A percentile compares a stretch with the other conserved stretches of the same genome.
These are phyloP conservation scores for Acephala macrosclerotiorum DNA, from an alignment of 2,329 filamentous ascomycete genomes.

Conservation along the genomic window DNA sequence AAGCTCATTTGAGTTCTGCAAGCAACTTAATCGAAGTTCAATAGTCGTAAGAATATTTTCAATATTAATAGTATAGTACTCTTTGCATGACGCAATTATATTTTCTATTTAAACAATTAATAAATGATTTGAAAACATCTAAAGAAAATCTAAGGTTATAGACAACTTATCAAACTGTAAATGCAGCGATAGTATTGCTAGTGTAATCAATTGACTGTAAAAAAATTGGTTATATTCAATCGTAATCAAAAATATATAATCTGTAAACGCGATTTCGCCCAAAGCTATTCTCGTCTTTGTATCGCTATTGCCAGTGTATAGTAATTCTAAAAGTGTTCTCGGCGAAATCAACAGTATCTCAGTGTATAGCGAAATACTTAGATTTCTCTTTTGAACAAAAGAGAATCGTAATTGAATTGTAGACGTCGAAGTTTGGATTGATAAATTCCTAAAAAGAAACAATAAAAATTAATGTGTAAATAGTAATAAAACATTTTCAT, in stretches of 20 bases:
- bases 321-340: conserved; percentile 15
- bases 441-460: conserved; percentile 17
- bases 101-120: too few species aligned
- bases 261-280: neutral
- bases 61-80: too few species aligned
- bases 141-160: too few species aligned
- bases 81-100: too few species aligned
- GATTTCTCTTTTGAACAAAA: too few species aligned
- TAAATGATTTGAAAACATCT: too few species aligned
- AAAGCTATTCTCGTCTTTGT: conserved; percentile 5
- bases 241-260: conserved; percentile 17
- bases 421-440: conserved; percentile 22
- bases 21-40: neutral
- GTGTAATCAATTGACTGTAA: conserved; percentile 17
- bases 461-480: conserved; percentile 26
- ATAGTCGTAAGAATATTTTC: too few species aligned
- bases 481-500: conserved; percentile 29
- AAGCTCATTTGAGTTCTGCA: neutral
- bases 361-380: conserved; percentile 15
- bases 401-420: conserved; percentile 18
- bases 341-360: conserved; percentile 24
- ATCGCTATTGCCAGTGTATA: conserved; percentile 7
- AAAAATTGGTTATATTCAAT: conserved; percentile 23
- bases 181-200: conserved; percentile 21
- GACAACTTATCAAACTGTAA: neutral